These are phyloP conservation scores for Parietaria judaica DNA, from an alignment of 306 rosid genomes.

Conservation along the genomic window DNA sequence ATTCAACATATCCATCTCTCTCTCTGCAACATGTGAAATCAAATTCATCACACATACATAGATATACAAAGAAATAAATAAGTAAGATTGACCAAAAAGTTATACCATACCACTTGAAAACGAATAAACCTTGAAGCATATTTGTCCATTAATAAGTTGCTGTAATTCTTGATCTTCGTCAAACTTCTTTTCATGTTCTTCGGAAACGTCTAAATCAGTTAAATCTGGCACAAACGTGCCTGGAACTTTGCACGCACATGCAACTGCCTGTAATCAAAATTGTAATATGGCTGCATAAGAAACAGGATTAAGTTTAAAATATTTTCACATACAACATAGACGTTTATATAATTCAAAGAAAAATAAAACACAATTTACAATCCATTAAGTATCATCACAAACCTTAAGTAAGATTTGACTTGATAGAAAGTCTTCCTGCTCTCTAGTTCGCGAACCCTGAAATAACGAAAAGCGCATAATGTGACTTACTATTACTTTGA, in stretches of 20 bases:
- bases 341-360: background rate
- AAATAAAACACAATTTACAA: too few species aligned
- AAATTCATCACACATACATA: background rate
- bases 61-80: background rate
- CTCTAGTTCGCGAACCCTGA: conserved; percentile 76
- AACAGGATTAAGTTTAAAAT: conserved; percentile 10
- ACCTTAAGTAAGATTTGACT: conserved; percentile 77
- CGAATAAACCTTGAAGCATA: conserved; percentile 75
- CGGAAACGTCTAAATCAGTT: conserved; percentile 53
- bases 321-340: background rate
- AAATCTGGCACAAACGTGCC: conserved; percentile 44
- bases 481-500: background rate
- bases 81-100: conserved; percentile 12
- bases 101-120: conserved; percentile 55
- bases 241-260: conserved; percentile 71
- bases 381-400: conserved; percentile 13
- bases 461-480: conserved; percentile 14
- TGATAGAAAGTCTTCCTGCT: conserved; percentile 74
- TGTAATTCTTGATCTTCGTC: conserved; percentile 66
- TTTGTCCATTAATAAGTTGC: conserved; percentile 69
- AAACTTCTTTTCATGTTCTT: conserved; percentile 52
- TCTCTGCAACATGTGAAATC: conserved; percentile 29
- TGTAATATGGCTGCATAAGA: conserved; percentile 29
- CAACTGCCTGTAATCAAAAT: conserved; percentile 67
- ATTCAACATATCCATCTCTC: conserved; percentile 17